Evolutionary conservation across 768 basidiomycete species (phyloP).

Genomic region (Lactifluus subvellereus): DNA sequence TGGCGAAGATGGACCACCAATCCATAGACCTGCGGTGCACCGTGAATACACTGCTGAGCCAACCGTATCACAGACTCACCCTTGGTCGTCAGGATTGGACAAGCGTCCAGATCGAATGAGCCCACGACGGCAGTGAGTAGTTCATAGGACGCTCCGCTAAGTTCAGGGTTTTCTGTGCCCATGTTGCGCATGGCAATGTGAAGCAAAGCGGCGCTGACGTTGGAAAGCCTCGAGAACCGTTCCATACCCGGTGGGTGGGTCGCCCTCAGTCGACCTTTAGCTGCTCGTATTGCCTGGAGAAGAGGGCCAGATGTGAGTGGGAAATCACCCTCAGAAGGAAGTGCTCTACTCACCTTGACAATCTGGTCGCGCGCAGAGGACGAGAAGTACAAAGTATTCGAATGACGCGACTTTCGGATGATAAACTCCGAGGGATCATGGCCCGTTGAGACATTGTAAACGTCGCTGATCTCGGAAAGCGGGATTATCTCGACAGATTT

Average conservation of each 20-base stretch:
- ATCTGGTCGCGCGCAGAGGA: constrained; percentile 63
- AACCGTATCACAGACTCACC: constrained; percentile 37
- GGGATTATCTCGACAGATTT: constrained; percentile 79
- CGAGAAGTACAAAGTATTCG: constrained; percentile 69
- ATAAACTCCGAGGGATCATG: constrained; percentile 77
- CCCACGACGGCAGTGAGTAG: constrained; percentile 71
- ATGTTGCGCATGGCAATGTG: constrained; percentile 82
- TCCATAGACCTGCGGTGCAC: constrained; percentile 38
- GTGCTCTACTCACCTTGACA: constrained; percentile 50
- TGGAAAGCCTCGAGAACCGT: constrained; percentile 71
- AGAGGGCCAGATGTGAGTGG: neutral
- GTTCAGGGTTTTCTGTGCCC: constrained; percentile 63
- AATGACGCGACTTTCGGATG: constrained; percentile 65
- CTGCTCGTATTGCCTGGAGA: constrained; percentile 60
- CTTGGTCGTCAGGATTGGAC: constrained; percentile 62
- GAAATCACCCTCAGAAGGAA: neutral
- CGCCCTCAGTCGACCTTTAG: constrained; percentile 65
- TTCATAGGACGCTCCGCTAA: constrained; percentile 76
- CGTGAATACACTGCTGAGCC: constrained; percentile 1
- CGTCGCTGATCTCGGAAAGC: constrained; percentile 77
- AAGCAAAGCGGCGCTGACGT: constrained; percentile 80
- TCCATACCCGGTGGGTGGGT: constrained; percentile 48
- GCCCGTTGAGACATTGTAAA: constrained; percentile 75
- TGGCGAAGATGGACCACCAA: constrained; percentile 41
- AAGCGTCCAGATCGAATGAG: constrained; percentile 72